phyloP scores from a whole-genome alignment of 805 yeast species.

The Yarrowia sp. region DNA sequence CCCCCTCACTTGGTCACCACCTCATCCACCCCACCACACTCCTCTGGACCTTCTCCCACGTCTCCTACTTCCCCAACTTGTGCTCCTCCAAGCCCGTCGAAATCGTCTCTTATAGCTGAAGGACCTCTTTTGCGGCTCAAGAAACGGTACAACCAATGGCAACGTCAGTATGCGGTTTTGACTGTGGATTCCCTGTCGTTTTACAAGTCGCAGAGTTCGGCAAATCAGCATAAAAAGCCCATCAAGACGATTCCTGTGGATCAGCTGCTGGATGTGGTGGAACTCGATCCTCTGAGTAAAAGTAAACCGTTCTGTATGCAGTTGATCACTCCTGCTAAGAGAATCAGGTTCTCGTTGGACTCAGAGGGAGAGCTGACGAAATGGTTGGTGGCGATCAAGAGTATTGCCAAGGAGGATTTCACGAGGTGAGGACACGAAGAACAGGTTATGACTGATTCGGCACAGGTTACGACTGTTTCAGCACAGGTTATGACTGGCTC shows the following conservation, averaged over 20 bases:
- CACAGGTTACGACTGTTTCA: too few species aligned
- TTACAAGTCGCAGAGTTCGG: conserved; percentile 50
- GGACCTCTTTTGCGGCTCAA: conserved; percentile 55
- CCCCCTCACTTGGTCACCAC: too few species aligned
- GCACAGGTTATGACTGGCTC: too few species aligned
- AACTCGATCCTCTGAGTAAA: conserved; percentile 57
- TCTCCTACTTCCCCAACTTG: background rate
- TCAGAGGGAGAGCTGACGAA: conserved; percentile 57
- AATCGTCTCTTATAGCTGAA: conserved; percentile 47
- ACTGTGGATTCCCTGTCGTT: conserved; percentile 54
- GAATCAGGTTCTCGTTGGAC: conserved; percentile 56
- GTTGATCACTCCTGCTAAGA: conserved; percentile 56
- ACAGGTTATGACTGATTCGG: too few species aligned
- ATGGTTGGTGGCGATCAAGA: conserved; percentile 59
- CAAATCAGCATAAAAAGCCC: conserved; percentile 42
- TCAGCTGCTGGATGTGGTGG: conserved; percentile 52
- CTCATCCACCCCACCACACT: conserved; percentile 21
- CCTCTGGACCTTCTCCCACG: conserved; percentile 6
- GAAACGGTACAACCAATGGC: conserved; percentile 59
- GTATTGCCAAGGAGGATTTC: conserved; percentile 23
- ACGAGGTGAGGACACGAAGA: too few species aligned
- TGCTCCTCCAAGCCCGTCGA: background rate
- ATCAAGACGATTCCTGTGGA: conserved; percentile 33
- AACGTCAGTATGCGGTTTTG: conserved; percentile 53
- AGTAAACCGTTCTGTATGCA: conserved; percentile 57